Evolutionary conservation across 257 asterid species (phyloP).

Genomic region (Marsdenia floribunda): DNA sequence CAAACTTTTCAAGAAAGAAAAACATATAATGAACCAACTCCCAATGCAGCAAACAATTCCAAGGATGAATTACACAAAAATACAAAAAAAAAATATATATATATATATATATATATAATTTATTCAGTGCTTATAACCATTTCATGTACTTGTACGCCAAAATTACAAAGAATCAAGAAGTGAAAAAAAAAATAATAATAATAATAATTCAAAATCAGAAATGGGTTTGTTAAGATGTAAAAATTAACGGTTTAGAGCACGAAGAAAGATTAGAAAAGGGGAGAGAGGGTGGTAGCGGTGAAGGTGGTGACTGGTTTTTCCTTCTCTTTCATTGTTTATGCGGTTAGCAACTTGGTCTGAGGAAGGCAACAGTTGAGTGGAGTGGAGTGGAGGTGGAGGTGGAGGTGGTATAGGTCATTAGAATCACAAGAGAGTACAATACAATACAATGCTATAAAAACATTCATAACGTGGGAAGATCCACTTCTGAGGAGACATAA

Average conservation of each 20-base stretch:
- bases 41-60: slow-evolving; percentile 2
- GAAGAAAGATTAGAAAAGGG: neutral
- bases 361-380: slow-evolving; percentile 2
- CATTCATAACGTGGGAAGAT: slow-evolving; percentile 87
- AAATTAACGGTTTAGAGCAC: neutral
- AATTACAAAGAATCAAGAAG: neutral
- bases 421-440: neutral
- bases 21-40: neutral
- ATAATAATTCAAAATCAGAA: too few relatives aligned
- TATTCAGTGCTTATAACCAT: neutral
- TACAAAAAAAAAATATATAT: too few relatives aligned
- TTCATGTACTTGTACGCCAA: neutral
- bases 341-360: neutral
- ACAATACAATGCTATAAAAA: slow-evolving; percentile 24
- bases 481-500: slow-evolving; percentile 84
- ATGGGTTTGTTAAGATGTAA: neutral
- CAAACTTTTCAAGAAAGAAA: neutral
- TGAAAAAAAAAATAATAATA: neutral
- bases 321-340: neutral
- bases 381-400: too few relatives aligned
- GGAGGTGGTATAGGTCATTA: too few relatives aligned
- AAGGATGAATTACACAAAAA: neutral
- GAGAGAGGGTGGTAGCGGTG: slow-evolving; percentile 11
- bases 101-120: too few relatives aligned
- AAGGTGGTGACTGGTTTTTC: slow-evolving; percentile 7